Evolutionary conservation across 768 basidiomycete species (phyloP).

Genomic region (Phaeotremella fagi): DNA sequence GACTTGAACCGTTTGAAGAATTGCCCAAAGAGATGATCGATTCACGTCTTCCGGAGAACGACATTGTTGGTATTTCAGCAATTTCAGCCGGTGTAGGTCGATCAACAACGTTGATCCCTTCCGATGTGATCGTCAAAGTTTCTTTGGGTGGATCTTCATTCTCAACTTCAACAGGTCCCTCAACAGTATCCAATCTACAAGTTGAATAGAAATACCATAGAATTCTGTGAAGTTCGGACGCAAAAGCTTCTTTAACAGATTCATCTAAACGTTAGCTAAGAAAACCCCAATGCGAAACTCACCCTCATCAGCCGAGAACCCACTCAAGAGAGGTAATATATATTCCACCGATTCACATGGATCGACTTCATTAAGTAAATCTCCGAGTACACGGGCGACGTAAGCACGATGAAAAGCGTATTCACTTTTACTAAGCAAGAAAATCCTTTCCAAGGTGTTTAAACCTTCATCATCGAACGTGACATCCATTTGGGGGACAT

Average conservation of each 20-base stretch:
- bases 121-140: slow-evolving; percentile 33
- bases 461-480: slow-evolving; percentile 72
- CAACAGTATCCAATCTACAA: slow-evolving; percentile 63
- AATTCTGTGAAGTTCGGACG: slow-evolving; percentile 69
- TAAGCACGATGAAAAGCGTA: slow-evolving; percentile 67
- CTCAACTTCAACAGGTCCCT: slow-evolving; percentile 39
- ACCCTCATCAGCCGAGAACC: slow-evolving; percentile 83
- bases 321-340: slow-evolving; percentile 80
- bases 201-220: slow-evolving; percentile 85
- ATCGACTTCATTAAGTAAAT: slow-evolving; percentile 66
- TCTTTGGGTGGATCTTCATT: slow-evolving; percentile 1
- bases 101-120: slow-evolving; percentile 37
- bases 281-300: slow-evolving; percentile 31
- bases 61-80: slow-evolving; percentile 7
- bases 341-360: slow-evolving; percentile 88
- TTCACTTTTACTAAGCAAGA: slow-evolving; percentile 76
- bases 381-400: slow-evolving; percentile 77
- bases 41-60: slow-evolving; percentile 1
- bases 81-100: slow-evolving; percentile 30
- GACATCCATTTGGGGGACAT: slow-evolving; percentile 44
- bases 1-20: slow-evolving; percentile 12
- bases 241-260: slow-evolving; percentile 78
- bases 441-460: slow-evolving; percentile 82
- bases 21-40: slow-evolving; percentile 2
- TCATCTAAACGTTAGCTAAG: slow-evolving; percentile 58